Percentiles rank a stretch among this genome's conserved stretches.
phyloP scores from a whole-genome alignment of 2,329 filamentous ascomycete genomes.

The Dothideomycetes sp. region DNA sequence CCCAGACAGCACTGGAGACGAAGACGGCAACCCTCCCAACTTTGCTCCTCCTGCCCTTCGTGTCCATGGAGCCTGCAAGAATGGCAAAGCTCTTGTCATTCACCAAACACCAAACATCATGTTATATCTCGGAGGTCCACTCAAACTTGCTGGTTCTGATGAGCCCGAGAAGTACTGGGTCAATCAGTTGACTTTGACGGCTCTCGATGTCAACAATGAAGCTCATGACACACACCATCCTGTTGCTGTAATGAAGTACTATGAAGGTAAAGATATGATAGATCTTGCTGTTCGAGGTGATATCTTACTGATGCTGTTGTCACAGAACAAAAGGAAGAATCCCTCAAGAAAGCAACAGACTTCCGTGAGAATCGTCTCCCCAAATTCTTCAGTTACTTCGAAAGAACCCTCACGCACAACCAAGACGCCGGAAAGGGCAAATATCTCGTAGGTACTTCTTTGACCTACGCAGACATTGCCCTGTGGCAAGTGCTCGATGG shows the following conservation, averaged over 20 bases:
- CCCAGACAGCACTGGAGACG: slow-evolving; percentile 40
- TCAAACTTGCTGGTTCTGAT: slow-evolving; percentile 47
- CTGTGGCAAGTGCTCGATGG: slow-evolving; percentile 57
- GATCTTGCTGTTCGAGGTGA: not conserved
- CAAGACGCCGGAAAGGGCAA: slow-evolving; percentile 47
- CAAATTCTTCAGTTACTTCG: slow-evolving; percentile 64
- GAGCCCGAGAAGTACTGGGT: slow-evolving; percentile 47
- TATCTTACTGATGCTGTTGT: slow-evolving; percentile 1
- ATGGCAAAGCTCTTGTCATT: slow-evolving; percentile 50
- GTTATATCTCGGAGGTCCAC: slow-evolving; percentile 54
- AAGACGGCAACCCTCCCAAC: slow-evolving; percentile 50
- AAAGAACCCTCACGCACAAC: slow-evolving; percentile 53
- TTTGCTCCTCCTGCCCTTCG: slow-evolving; percentile 59
- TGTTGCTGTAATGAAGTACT: slow-evolving; percentile 49
- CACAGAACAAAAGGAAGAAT: slow-evolving; percentile 59
- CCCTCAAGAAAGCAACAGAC: slow-evolving; percentile 46
- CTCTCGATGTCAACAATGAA: slow-evolving; percentile 64
- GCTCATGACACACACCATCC: slow-evolving; percentile 71
- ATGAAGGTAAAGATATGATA: slow-evolving; percentile 40
- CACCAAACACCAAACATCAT: slow-evolving; percentile 66
- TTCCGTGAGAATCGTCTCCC: slow-evolving; percentile 56
- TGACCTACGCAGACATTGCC: slow-evolving; percentile 66
- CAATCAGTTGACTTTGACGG: slow-evolving; percentile 57
- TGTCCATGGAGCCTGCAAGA: slow-evolving; percentile 37
- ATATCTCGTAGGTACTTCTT: slow-evolving; percentile 55